A percentile compares a stretch with the other conserved stretches of the same genome.
Conservation (phyloP, 2,329 filamentous ascomycete species). For the Dendrostoma leiphaemia region DNA sequence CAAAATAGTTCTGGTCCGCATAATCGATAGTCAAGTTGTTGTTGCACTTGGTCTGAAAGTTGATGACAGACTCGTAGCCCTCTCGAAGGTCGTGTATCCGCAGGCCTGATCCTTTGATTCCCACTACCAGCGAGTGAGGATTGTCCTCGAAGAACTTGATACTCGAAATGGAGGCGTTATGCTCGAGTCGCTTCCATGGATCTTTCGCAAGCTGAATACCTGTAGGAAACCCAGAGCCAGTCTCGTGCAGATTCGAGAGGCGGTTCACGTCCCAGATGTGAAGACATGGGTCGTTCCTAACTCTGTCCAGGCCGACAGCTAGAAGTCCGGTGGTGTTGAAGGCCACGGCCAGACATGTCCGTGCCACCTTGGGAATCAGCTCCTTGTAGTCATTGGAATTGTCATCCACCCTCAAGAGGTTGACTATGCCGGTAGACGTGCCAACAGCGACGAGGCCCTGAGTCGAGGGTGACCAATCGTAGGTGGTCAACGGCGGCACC, state of each 20-base stretch:
- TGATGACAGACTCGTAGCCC: conserved; percentile 43
- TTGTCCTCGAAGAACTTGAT: conserved; percentile 79
- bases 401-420: conserved; percentile 70
- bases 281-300: conserved; percentile 77
- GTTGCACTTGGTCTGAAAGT: conserved; percentile 65
- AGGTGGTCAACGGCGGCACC: conserved; percentile 61
- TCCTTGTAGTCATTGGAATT: conserved; percentile 63
- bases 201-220: conserved; percentile 51
- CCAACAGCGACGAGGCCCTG: conserved; percentile 71
- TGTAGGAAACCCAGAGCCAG: conserved; percentile 45
- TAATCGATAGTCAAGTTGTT: conserved; percentile 77
- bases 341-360: conserved; percentile 77
- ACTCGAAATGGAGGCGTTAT: conserved; percentile 74
- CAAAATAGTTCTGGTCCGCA: conserved; percentile 78
- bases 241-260: conserved; percentile 47
- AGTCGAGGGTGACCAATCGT: conserved; percentile 65
- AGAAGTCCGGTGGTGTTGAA: conserved; percentile 72
- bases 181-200: conserved; percentile 58
- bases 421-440: conserved; percentile 71
- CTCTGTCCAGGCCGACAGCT: conserved; percentile 76
- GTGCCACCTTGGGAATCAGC: conserved; percentile 70
- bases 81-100: conserved; percentile 72
- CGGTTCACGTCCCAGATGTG: conserved; percentile 79
- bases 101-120: conserved; percentile 72
- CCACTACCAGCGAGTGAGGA: conserved; percentile 72